phyloP scores from a whole-genome alignment of 306 rosid species.

The Cucurbita ficifolia region DNA sequence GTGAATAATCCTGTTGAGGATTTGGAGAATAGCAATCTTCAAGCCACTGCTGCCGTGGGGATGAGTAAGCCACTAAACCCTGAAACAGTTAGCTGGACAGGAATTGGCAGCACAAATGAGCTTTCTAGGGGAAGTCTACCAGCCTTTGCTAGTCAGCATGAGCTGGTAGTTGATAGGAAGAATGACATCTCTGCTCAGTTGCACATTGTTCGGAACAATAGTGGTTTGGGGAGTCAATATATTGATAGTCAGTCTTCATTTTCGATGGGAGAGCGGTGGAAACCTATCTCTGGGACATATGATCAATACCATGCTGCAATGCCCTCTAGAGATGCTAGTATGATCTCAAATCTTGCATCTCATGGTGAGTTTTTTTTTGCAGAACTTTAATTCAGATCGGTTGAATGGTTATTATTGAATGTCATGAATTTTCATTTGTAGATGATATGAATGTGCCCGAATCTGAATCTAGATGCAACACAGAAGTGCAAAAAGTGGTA shows the following conservation, averaged over 20 bases:
- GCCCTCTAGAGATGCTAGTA: slow-evolving; percentile 37
- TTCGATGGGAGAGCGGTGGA: slow-evolving; percentile 68
- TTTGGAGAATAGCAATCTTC: slow-evolving; percentile 41
- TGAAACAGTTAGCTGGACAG: slow-evolving; percentile 39
- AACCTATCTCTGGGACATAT: slow-evolving; percentile 41
- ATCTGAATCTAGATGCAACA: slow-evolving; percentile 11
- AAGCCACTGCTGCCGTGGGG: slow-evolving; percentile 33
- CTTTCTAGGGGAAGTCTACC: slow-evolving; percentile 44
- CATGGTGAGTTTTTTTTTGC: slow-evolving; percentile 34
- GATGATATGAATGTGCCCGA: slow-evolving; percentile 19
- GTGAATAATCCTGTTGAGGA: slow-evolving; percentile 40
- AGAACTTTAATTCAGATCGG: slow-evolving; percentile 2
- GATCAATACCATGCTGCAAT: slow-evolving; percentile 32
- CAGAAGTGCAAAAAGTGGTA: slow-evolving; percentile 15
- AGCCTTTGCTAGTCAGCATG: slow-evolving; percentile 44
- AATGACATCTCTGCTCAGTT: slow-evolving; percentile 40
- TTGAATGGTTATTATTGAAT: slow-evolving; percentile 1
- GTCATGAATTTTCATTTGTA: slow-evolving; percentile 10
- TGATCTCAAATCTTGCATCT: slow-evolving; percentile 35
- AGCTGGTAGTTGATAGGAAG: slow-evolving; percentile 46
- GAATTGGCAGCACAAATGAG: slow-evolving; percentile 39
- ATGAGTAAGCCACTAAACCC: slow-evolving; percentile 27
- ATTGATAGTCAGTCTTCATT: slow-evolving; percentile 34
- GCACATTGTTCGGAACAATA: slow-evolving; percentile 29
- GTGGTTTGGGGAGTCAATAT: slow-evolving; percentile 34